These are phyloP conservation scores for Chondrus crispus DNA, from an alignment of 23 red algal species.

Conservation along the genomic window DNA sequence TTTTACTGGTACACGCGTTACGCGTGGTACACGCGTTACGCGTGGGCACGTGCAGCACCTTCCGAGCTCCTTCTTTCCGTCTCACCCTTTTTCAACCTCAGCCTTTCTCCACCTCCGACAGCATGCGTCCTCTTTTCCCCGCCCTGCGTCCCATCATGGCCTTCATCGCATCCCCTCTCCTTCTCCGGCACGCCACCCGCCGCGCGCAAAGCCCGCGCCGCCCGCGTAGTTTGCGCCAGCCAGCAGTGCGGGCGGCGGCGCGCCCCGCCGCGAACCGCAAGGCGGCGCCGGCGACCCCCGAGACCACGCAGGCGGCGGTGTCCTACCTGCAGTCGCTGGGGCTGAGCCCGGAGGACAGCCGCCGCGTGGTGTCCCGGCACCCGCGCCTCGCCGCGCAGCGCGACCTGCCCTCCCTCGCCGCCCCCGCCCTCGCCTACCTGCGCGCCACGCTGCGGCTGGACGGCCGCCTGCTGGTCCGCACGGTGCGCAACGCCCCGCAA, in stretches of 20 bases:
- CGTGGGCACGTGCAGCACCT: too few relatives aligned
- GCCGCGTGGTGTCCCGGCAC: constrained; percentile 18
- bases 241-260: neutral
- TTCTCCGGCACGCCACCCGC: neutral
- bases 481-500: constrained; percentile 49
- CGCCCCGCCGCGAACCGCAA: neutral
- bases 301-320: neutral
- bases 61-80: neutral
- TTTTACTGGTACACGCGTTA: too few relatives aligned
- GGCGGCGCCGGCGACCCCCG: neutral
- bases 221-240: neutral
- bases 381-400: neutral
- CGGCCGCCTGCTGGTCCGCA: neutral
- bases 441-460: constrained; percentile 23
- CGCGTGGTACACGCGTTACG: too few relatives aligned
- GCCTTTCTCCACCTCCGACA: neutral
- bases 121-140: neutral
- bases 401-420: constrained; percentile 3
- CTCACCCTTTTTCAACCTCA: neutral
- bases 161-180: neutral
- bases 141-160: neutral
- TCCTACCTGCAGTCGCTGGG: constrained; percentile 54
- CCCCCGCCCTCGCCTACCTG: constrained; percentile 49
- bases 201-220: neutral
- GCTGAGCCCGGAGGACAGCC: constrained; percentile 58